Evolutionary conservation across 2,329 filamentous ascomycete species (phyloP), one percentile per base, ranked within the genome.

Genomic region (Exophiala aquamarina): DNA sequence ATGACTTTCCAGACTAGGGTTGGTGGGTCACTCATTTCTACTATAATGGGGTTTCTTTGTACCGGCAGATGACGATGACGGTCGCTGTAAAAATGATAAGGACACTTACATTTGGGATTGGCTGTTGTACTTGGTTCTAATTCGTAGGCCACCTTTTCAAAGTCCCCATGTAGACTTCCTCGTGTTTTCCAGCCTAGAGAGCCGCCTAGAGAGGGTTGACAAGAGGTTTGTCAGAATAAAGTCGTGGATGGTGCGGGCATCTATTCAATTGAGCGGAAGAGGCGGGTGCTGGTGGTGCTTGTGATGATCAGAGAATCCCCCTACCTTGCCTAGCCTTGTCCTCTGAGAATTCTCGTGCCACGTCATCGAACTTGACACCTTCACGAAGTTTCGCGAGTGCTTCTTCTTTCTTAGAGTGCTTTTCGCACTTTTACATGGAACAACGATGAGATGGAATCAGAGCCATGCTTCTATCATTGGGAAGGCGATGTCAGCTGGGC

Each of bases 341-440:
- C 65, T 84, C 82, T 2, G 78, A 82, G 61, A 78, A 82, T 54
- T 84, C 81, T 40, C 78, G 65, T 13, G 81, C 82, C 1, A 85
- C 81, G 11, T 84, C 81, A 58, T 84, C 81, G 58, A 84, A 85
- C 57, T 83, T 83, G 10, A 67, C 68, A 3, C 82, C 82, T 19
- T 74, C 73, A 36, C 75, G 72, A 13, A 85, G 61, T 59, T 83
- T 83, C 54, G 76, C 75, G 3, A 84, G 61, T 2, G 82, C 82
- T 63, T 83, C 79, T 70, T 84, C 81, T 59, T 84, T 84, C 63
- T 82, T 83, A 36, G 73, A 71, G 65, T 82, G 76, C 64, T 85
- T 84, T 59, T 80, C 80, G 63, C 81, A 84, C 60, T 76, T 40
- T 21, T 3, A 23, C 18, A 17, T n/a, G 17, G 11, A 18, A 32